Percentiles rank a stretch among this genome's conserved stretches.
Evolutionary conservation across 306 rosid species (phyloP).

Genomic region (Quercus agrifolia): DNA sequence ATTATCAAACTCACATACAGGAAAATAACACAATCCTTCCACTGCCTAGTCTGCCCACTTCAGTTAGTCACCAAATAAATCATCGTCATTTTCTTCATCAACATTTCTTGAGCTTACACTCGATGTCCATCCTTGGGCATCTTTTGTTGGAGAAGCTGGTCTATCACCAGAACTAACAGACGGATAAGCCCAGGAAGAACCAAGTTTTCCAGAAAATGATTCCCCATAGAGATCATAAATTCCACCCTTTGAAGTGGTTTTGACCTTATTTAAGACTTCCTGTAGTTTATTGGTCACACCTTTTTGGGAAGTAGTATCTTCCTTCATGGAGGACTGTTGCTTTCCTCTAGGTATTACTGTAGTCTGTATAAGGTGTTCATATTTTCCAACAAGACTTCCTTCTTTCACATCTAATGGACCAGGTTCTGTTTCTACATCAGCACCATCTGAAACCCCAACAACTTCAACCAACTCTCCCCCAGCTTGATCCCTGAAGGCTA

Average conservation of each 20-base stretch:
- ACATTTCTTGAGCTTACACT: slow-evolving; percentile 40
- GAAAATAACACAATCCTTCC: slow-evolving; percentile 27
- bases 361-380: slow-evolving; percentile 85
- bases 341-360: slow-evolving; percentile 92
- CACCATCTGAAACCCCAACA: slow-evolving; percentile 95
- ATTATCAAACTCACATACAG: slow-evolving; percentile 30
- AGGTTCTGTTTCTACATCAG: slow-evolving; percentile 88
- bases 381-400: slow-evolving; percentile 97
- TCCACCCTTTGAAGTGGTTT: slow-evolving; percentile 59
- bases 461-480: slow-evolving; percentile 90
- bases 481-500: slow-evolving; percentile 86
- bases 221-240: slow-evolving; percentile 91
- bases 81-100: slow-evolving; percentile 66
- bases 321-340: slow-evolving; percentile 58
- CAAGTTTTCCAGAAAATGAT: slow-evolving; percentile 69
- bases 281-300: slow-evolving; percentile 93
- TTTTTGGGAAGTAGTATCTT: slow-evolving; percentile 58
- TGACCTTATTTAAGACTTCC: slow-evolving; percentile 81
- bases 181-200: slow-evolving; percentile 93
- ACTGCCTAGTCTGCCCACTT: slow-evolving; percentile 17
- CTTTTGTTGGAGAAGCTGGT: slow-evolving; percentile 37
- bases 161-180: slow-evolving; percentile 34
- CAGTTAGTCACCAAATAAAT: slow-evolving; percentile 72
- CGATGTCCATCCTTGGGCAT: slow-evolving; percentile 30
- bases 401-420: slow-evolving; percentile 96